These are phyloP conservation scores for Stachybotrys elegans DNA, from an alignment of 2,329 filamentous ascomycete species.

Conservation along the genomic window DNA sequence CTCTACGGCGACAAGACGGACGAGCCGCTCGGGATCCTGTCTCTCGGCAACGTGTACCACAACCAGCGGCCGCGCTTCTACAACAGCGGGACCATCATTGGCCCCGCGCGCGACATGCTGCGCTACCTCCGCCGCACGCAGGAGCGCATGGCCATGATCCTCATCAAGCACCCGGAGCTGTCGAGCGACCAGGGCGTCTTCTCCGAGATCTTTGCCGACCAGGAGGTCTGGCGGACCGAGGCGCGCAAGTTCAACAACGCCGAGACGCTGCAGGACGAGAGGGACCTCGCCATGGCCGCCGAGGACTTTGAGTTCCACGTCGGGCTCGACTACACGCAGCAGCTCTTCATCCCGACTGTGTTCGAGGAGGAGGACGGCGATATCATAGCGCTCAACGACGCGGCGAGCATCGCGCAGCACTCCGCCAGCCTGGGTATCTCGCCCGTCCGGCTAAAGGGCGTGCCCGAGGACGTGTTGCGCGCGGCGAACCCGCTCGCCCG, in stretches of 20 bases:
- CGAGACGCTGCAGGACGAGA: not conserved
- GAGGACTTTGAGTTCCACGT: constrained; percentile 14
- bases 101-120: constrained; percentile 20
- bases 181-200: constrained; percentile 25
- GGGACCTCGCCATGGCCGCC: not conserved
- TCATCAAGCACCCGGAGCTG: constrained; percentile 9
- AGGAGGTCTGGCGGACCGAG: constrained; percentile 15
- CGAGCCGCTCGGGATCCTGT: not conserved
- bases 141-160: constrained; percentile 17
- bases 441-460: constrained; percentile 3
- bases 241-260: not conserved
- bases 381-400: constrained; percentile 9
- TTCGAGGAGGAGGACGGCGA: constrained; percentile 15
- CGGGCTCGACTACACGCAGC: constrained; percentile 13
- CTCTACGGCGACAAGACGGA: constrained; percentile 15
- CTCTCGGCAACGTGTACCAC: not conserved
- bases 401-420: constrained; percentile 4
- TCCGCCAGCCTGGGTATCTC: constrained; percentile 5
- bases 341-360: constrained; percentile 13
- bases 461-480: constrained; percentile 9
- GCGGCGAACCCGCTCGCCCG: constrained; percentile 4
- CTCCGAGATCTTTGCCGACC: constrained; percentile 24
- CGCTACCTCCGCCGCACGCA: constrained; percentile 18
- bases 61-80: constrained; percentile 20
- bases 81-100: constrained; percentile 25